These are phyloP conservation scores for Meyerozyma smithsonii DNA, from an alignment of 1,139 yeast genomes.

Conservation along the genomic window DNA sequence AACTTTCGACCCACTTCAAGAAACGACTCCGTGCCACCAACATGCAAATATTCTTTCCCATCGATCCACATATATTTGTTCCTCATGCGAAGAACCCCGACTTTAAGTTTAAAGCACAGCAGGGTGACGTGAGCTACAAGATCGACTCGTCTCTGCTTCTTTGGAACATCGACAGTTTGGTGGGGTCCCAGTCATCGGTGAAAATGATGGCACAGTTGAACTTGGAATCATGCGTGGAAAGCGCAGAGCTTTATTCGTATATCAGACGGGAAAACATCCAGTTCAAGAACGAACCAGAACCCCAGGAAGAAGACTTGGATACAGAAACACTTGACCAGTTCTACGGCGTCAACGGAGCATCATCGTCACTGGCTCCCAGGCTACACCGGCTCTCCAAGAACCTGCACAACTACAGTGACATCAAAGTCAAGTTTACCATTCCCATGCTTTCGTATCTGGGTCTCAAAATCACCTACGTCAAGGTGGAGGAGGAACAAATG, in stretches of 20 bases:
- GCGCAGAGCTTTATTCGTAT: not conserved
- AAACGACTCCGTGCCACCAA: constrained; percentile 32
- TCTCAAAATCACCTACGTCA: constrained; percentile 33
- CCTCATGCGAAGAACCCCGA: constrained; percentile 15
- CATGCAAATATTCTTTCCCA: constrained; percentile 30
- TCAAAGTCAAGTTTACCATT: constrained; percentile 30
- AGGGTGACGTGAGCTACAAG: constrained; percentile 38
- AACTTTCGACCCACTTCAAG: constrained; percentile 30
- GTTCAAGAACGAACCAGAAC: not conserved
- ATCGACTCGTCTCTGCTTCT: constrained; percentile 47
- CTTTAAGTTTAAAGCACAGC: constrained; percentile 38
- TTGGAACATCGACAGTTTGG: constrained; percentile 57
- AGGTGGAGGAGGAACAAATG: constrained; percentile 39
- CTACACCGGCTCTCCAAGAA: constrained; percentile 12
- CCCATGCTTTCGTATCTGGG: constrained; percentile 44
- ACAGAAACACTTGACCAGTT: constrained; percentile 32
- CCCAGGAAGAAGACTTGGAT: constrained; percentile 10
- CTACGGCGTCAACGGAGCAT: constrained; percentile 39
- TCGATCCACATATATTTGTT: constrained; percentile 32
- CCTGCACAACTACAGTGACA: constrained; percentile 19
- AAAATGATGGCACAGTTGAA: constrained; percentile 43
- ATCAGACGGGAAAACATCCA: not conserved
- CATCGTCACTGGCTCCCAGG: constrained; percentile 22
- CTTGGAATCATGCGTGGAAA: constrained; percentile 10
- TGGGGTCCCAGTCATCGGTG: constrained; percentile 40